A percentile compares a stretch with the other conserved stretches of the same genome.
These are phyloP conservation scores for Annona cherimola DNA, from an alignment of 164 flowering plant species.

Conservation along the genomic window DNA sequence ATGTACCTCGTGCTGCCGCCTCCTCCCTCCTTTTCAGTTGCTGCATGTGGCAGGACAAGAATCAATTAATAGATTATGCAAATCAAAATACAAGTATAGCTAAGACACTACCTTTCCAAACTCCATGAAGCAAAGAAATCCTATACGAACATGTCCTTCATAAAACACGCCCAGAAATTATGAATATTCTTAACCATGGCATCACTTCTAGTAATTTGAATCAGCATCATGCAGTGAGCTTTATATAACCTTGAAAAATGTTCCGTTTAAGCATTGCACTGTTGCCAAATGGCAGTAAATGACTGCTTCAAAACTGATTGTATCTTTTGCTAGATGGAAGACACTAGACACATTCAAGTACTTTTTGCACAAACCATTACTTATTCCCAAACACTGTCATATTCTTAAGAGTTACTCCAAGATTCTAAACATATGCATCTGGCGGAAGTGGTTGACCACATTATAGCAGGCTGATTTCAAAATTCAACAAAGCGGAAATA, in stretches of 20 bases:
- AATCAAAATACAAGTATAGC: neutral
- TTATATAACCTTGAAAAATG: no score
- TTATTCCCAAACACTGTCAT: no score
- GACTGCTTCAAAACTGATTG: neutral
- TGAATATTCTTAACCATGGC: neutral
- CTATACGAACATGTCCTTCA: neutral
- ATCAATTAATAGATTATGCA: neutral
- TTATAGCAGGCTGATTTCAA: no score
- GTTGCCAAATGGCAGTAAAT: neutral
- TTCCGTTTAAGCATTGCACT: neutral
- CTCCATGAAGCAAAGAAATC: neutral
- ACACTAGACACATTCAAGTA: no score
- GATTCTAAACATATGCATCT: no score
- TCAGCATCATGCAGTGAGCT: neutral
- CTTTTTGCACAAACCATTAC: no score
- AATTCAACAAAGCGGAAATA: no score
- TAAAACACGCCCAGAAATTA: neutral
- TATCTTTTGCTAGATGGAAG: no score
- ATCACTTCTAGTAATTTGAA: neutral
- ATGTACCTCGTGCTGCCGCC: slow-evolving; percentile 82
- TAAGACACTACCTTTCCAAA: neutral
- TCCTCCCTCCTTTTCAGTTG: slow-evolving; percentile 87
- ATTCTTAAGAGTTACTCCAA: no score
- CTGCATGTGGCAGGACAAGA: slow-evolving; percentile 30
- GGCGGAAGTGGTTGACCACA: no score